Percentiles rank a stretch among this genome's conserved stretches.
Conservation (phyloP, 2,329 filamentous ascomycete genomes). For the Harringtonia aguacate region DNA sequence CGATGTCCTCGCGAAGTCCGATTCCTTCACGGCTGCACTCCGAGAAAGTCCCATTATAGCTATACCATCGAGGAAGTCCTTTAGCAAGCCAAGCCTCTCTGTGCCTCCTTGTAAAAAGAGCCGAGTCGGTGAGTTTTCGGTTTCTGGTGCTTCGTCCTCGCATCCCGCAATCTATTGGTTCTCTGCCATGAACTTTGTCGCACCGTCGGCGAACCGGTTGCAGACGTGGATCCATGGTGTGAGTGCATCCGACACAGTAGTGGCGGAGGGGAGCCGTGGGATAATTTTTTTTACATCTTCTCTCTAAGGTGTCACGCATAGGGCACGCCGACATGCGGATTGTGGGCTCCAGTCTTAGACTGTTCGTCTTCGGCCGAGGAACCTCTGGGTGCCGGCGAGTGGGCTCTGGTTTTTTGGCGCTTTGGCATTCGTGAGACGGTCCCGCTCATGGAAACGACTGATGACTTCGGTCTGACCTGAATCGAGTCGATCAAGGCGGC, state of each 20-base stretch:
- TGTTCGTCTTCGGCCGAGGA: too few relatives aligned
- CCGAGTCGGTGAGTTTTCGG: constrained; percentile 31
- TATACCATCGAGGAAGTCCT: constrained; percentile 37
- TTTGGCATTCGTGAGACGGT: constrained; percentile 32
- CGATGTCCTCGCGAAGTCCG: constrained; percentile 37
- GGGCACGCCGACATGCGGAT: constrained; percentile 43
- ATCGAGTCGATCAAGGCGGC: too few relatives aligned
- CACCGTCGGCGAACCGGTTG: constrained; percentile 45
- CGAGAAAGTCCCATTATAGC: constrained; percentile 23
- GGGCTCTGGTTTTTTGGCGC: not conserved
- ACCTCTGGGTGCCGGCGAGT: not conserved
- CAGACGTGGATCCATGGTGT: constrained; percentile 64
- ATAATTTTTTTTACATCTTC: too few relatives aligned
- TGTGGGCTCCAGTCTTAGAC: constrained; percentile 30
- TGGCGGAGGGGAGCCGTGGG: constrained; percentile 54
- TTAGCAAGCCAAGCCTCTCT: constrained; percentile 35
- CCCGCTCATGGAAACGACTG: constrained; percentile 35
- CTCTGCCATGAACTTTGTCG: constrained; percentile 20
- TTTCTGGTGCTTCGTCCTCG: constrained; percentile 37
- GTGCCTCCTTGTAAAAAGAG: constrained; percentile 42
- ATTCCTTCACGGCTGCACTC: constrained; percentile 28
- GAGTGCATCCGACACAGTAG: constrained; percentile 33
- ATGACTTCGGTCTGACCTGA: constrained; percentile 47
- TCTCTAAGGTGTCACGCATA: too few relatives aligned
- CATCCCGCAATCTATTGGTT: constrained; percentile 30